Percentiles rank a stretch among this genome's conserved stretches.
Evolutionary conservation across 2,329 filamentous ascomycete species (phyloP).

Genomic region (Trichoderma pleuroti): DNA sequence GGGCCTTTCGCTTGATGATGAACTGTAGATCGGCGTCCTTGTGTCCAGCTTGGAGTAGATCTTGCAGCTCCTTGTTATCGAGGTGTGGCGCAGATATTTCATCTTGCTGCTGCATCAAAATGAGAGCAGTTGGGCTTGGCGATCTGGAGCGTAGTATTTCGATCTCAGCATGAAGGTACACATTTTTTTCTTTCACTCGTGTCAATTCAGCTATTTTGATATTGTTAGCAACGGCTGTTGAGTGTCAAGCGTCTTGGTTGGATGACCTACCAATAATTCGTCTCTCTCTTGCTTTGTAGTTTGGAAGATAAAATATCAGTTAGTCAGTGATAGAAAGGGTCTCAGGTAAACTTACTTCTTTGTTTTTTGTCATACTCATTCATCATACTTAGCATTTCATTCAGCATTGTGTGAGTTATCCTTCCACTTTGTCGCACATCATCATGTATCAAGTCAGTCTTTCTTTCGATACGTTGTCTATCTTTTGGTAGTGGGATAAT

Average conservation of each 20-base stretch:
- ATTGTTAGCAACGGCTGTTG: neutral
- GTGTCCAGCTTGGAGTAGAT: neutral
- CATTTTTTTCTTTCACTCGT: neutral
- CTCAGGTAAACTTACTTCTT: neutral
- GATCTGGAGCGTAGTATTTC: neutral
- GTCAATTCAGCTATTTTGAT: neutral
- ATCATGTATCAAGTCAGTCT: neutral
- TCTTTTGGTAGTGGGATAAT: neutral
- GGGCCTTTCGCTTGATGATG: fast-evolving
- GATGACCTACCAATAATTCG: neutral
- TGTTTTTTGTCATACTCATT: fast-evolving
- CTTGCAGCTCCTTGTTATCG: neutral
- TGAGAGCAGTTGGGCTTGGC: neutral
- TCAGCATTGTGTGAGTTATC: neutral
- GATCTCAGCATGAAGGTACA: neutral
- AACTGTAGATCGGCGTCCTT: neutral
- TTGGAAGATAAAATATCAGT: too few species aligned
- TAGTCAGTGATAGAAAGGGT: too few species aligned
- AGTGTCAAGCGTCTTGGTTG: neutral
- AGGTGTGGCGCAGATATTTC: fast-evolving
- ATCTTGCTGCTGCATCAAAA: neutral
- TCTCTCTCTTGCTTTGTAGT: too few species aligned
- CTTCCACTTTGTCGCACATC: neutral
- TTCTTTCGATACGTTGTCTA: neutral
- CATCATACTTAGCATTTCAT: neutral